Evolutionary conservation across 805 yeast species (phyloP).

Genomic region (Lipomyces chichibuensis): DNA sequence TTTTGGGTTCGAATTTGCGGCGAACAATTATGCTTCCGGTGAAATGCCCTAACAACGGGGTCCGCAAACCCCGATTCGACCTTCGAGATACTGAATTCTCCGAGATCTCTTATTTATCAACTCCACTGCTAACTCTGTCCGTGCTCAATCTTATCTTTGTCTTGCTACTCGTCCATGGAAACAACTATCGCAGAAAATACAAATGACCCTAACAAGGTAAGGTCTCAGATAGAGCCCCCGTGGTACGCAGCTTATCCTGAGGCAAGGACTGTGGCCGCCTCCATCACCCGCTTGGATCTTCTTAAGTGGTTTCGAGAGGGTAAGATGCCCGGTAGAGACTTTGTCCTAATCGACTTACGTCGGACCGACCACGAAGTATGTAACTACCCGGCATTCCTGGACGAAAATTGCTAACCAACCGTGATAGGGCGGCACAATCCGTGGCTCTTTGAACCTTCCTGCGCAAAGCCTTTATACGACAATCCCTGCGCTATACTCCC

Average conservation of each 20-base stretch:
- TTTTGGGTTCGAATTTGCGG: too few species aligned
- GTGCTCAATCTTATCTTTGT: too few species aligned
- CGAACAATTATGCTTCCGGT: too few species aligned
- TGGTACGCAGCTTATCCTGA: too few species aligned
- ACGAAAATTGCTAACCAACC: neutral
- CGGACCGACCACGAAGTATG: slow-evolving; percentile 12
- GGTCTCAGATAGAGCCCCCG: neutral
- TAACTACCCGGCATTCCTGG: neutral
- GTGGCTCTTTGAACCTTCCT: slow-evolving; percentile 11
- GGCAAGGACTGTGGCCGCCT: neutral
- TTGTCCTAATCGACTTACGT: slow-evolving; percentile 16
- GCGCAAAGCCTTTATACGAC: slow-evolving; percentile 13
- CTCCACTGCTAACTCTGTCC: too few species aligned
- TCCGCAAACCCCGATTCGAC: too few species aligned
- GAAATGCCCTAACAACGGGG: too few species aligned
- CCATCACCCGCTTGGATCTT: slow-evolving; percentile 1
- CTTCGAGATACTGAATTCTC: too few species aligned
- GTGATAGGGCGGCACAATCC: slow-evolving; percentile 12
- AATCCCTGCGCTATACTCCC: slow-evolving; percentile 10
- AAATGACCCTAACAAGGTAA: too few species aligned
- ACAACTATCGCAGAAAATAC: too few species aligned
- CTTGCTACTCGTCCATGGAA: too few species aligned
- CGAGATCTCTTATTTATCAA: too few species aligned
- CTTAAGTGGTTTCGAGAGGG: slow-evolving; percentile 7
- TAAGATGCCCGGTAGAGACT: slow-evolving; percentile 8